Percentiles rank a stretch among this genome's conserved stretches.
Evolutionary conservation across 2,329 filamentous ascomycete genomes (phyloP).

Genomic region (Lasiodiplodia sp.): DNA sequence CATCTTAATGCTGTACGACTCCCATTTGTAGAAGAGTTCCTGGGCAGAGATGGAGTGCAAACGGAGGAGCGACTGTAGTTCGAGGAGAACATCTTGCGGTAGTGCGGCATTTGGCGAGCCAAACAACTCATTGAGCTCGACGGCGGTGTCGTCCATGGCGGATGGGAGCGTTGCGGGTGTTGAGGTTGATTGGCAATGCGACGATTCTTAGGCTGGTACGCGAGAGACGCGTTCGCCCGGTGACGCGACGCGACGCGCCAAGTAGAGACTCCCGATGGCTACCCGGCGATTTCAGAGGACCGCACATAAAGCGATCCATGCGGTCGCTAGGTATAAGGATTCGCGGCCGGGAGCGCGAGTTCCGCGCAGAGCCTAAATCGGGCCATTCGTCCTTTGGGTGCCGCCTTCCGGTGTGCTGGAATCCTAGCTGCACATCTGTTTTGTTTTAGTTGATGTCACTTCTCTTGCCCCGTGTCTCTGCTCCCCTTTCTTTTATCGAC

Average conservation of each 20-base stretch:
- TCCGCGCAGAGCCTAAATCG: conserved; percentile 5
- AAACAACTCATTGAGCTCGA: conserved; percentile 68
- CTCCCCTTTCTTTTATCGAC: background rate
- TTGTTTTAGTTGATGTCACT: background rate
- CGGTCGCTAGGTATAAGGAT: background rate
- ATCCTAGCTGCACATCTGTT: conserved; percentile 10
- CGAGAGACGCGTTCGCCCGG: conserved; percentile 2
- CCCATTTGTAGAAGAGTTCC: conserved; percentile 98
- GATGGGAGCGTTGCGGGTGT: conserved; percentile 13
- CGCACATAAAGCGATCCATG: no score
- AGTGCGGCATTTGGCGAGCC: conserved; percentile 62
- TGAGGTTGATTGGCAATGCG: conserved; percentile 19
- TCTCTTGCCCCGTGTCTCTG: background rate
- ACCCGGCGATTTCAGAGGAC: no score
- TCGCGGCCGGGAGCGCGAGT: background rate
- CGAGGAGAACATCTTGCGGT: conserved; percentile 77
- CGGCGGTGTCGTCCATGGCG: conserved; percentile 58
- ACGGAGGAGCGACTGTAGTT: conserved; percentile 85
- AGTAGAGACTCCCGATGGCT: background rate
- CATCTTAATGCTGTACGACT: conserved; percentile 96
- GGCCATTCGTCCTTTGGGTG: background rate
- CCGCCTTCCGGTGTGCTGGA: conserved; percentile 7
- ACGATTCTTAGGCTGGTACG: background rate
- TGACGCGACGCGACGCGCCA: conserved; percentile 34
- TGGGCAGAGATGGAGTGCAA: conserved; percentile 82